Evolutionary conservation across 192 early-diverging fungal species (phyloP).

Genomic region (Polychytrium aggregatum): DNA sequence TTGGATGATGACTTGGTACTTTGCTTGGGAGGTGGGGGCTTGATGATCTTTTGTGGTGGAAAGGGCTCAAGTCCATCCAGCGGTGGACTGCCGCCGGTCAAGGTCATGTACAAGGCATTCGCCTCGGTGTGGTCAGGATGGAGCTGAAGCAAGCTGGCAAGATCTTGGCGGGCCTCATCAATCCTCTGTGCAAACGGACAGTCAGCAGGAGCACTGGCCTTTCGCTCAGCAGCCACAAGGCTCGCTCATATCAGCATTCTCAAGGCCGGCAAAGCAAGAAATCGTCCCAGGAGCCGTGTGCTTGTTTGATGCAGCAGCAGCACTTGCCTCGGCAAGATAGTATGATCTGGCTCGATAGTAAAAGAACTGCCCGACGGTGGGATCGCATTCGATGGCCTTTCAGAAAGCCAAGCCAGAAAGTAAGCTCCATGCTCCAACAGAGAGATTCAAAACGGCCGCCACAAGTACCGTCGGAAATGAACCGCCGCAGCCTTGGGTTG

Average conservation of each 20-base stretch:
- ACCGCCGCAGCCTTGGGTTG: too few relatives aligned
- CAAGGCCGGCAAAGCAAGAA: too few relatives aligned
- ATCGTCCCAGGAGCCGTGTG: too few relatives aligned
- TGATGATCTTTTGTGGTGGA: too few relatives aligned
- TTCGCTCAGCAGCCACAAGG: too few relatives aligned
- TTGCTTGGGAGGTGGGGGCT: too few relatives aligned
- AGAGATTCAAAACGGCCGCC: too few relatives aligned
- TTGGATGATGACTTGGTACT: too few relatives aligned
- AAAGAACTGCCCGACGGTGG: slow-evolving; percentile 4
- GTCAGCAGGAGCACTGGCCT: background rate
- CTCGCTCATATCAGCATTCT: too few relatives aligned
- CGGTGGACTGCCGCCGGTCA: slow-evolving; percentile 9
- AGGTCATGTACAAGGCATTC: slow-evolving; percentile 13
- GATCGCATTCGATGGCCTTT: slow-evolving; percentile 17
- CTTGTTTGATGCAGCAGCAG: too few relatives aligned
- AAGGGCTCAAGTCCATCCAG: too few relatives aligned
- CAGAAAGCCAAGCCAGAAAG: background rate
- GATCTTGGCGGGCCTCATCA: slow-evolving; percentile 17
- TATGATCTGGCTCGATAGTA: slow-evolving; percentile 8
- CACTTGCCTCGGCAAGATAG: slow-evolving; percentile 4
- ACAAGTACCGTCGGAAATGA: too few relatives aligned
- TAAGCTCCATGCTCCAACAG: background rate
- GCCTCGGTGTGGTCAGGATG: slow-evolving; percentile 16
- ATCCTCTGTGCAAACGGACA: slow-evolving; percentile 4
- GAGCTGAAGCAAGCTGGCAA: slow-evolving; percentile 3